A percentile compares a stretch with the other conserved stretches of the same genome.
Evolutionary conservation across 768 basidiomycete species (phyloP).

Genomic region (Kwoniella sp.): DNA sequence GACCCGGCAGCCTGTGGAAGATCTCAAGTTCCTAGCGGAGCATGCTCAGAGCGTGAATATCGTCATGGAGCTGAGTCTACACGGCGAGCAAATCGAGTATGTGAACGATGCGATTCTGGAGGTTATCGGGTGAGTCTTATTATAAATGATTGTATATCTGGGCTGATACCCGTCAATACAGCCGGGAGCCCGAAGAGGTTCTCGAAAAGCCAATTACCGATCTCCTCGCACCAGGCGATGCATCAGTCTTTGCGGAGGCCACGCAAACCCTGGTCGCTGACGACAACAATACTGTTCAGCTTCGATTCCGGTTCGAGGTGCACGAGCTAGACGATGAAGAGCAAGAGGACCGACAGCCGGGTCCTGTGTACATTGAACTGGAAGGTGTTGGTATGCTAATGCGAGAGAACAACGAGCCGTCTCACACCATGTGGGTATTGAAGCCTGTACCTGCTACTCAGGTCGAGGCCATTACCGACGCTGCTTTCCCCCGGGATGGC

Average conservation of each 20-base stretch:
- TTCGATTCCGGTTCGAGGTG: conserved; percentile 78
- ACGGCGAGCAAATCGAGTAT: conserved; percentile 92
- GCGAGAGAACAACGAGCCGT: conserved; percentile 81
- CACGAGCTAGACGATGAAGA: conserved; percentile 58
- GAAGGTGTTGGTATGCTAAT: conserved; percentile 99
- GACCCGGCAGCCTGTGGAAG: conserved; percentile 79
- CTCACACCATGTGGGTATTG: conserved; percentile 98
- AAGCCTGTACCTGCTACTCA: conserved; percentile 55
- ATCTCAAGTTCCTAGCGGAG: conserved; percentile 82
- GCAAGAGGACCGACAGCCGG: conserved; percentile 41
- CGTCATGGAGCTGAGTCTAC: conserved; percentile 86
- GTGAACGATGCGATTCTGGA: conserved; percentile 92
- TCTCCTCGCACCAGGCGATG: conserved; percentile 72
- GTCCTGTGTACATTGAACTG: conserved; percentile 65
- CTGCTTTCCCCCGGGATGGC: conserved; percentile 62
- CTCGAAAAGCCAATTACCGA: conserved; percentile 74
- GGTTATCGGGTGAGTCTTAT: conserved; percentile 58
- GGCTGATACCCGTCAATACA: conserved; percentile 47
- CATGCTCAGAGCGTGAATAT: conserved; percentile 94
- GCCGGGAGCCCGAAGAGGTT: conserved; percentile 75
- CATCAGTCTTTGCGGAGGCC: conserved; percentile 77
- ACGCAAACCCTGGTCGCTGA: conserved; percentile 79
- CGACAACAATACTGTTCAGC: conserved; percentile 90
- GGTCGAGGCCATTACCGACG: conserved; percentile 24
- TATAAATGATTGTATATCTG: conserved; percentile 56